These are phyloP conservation scores for Paspalum notatum DNA, from an alignment of 176 grass and related monocot species.

Conservation along the genomic window DNA sequence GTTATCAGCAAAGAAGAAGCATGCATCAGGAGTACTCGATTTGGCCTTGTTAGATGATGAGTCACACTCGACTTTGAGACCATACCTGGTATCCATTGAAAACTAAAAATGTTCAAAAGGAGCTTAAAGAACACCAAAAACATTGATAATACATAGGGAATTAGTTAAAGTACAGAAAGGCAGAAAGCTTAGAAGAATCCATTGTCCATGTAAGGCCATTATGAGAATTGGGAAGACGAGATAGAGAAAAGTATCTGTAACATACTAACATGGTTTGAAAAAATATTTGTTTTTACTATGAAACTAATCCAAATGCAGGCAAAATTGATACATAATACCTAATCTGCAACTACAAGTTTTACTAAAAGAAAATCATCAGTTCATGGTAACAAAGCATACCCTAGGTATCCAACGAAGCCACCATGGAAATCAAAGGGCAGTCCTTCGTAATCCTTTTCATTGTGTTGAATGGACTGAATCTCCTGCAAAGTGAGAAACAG, in stretches of 20 bases:
- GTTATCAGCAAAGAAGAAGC: conserved; percentile 92
- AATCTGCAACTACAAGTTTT: not conserved
- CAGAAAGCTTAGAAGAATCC: not conserved
- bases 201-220: not conserved
- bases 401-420: conserved; percentile 92
- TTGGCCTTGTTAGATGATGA: conserved; percentile 74
- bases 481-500: conserved; percentile 57
- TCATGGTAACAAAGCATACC: conserved; percentile 55
- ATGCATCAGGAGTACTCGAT: conserved; percentile 92
- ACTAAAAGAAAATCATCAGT: not conserved
- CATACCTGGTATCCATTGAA: conserved; percentile 62
- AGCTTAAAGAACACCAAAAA: not conserved
- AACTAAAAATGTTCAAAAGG: not conserved
- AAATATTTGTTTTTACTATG: not conserved
- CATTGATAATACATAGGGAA: not conserved
- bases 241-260: not conserved
- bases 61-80: conserved; percentile 94
- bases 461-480: conserved; percentile 74
- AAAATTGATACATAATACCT: not conserved
- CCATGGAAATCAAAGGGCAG: conserved; percentile 93
- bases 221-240: not conserved
- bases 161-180: not conserved
- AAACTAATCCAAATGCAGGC: conserved; percentile 16
- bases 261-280: not conserved
- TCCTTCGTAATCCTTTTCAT: conserved; percentile 82